Evolutionary conservation across 805 yeast genomes (phyloP).

Genomic region (Metschnikowia cubensis): DNA sequence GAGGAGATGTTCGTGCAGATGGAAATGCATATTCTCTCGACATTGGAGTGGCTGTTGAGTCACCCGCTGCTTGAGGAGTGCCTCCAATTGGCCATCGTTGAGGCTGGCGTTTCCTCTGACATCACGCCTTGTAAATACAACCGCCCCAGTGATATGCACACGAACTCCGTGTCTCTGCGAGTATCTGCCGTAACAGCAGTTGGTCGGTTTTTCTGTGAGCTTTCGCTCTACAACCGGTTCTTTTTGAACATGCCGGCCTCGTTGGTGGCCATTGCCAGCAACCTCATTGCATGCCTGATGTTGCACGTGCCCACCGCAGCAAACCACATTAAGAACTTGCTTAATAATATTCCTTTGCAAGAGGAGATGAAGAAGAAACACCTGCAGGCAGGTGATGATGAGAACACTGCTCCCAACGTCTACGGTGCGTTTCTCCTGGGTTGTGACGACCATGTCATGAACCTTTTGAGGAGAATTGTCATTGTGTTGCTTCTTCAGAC

Average conservation of each 20-base stretch:
- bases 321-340: conserved; percentile 9
- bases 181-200: conserved; percentile 54
- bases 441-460: conserved; percentile 36
- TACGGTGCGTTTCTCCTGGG: conserved; percentile 49
- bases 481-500: conserved; percentile 42
- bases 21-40: conserved; percentile 41
- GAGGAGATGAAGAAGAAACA: conserved; percentile 1
- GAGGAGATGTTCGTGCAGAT: conserved; percentile 48
- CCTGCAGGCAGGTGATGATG: conserved; percentile 30
- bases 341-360: conserved; percentile 5
- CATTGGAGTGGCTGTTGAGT: conserved; percentile 43
- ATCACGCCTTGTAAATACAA: conserved; percentile 25
- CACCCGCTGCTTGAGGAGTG: conserved; percentile 53
- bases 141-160: conserved; percentile 11
- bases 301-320: conserved; percentile 44
- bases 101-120: conserved; percentile 26
- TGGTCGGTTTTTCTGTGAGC: conserved; percentile 51
- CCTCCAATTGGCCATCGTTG: conserved; percentile 37
- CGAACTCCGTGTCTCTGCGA: conserved; percentile 23
- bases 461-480: conserved; percentile 39
- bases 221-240: conserved; percentile 47
- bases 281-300: conserved; percentile 52
- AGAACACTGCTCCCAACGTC: conserved; percentile 39
- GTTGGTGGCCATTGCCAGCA: conserved; percentile 46
- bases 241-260: conserved; percentile 46